Conservation (phyloP, 495 filamentous ascomycete genomes). For the Aspergillus funiculosus region DNA sequence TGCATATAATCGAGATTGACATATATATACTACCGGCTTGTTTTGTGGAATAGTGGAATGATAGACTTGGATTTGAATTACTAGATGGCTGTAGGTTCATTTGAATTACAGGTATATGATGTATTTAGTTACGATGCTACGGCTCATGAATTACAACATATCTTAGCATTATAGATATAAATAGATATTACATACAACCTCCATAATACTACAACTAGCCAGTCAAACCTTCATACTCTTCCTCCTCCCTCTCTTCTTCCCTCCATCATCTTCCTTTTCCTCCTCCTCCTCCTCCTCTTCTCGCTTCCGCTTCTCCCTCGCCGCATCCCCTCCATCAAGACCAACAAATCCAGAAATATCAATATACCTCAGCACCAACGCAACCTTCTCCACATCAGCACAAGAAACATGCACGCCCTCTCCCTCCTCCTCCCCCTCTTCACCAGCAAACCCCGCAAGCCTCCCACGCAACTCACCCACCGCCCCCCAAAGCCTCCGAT, state of each 20-base stretch:
- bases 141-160: slow-evolving; percentile 1
- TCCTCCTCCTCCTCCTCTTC: background rate
- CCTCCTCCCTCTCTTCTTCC: background rate
- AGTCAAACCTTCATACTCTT: background rate
- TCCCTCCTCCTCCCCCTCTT: background rate
- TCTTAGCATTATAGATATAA: background rate
- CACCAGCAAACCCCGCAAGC: slow-evolving; percentile 36
- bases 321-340: background rate
- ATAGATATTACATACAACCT: too few species aligned
- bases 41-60: background rate
- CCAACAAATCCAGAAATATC: slow-evolving; percentile 23
- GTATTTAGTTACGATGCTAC: slow-evolving; percentile 3
- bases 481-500: slow-evolving; percentile 45
- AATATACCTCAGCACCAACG: slow-evolving; percentile 49
- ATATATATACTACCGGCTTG: too few species aligned
- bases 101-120: background rate
- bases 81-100: background rate
- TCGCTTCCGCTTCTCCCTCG: background rate
- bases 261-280: background rate
- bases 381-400: slow-evolving; percentile 61
- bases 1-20: too few species aligned
- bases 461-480: slow-evolving; percentile 41
- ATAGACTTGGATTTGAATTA: slow-evolving; percentile 5
- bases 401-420: slow-evolving; percentile 35
- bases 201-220: too few species aligned